Evolutionary conservation across 176 grass and related monocot species (phyloP).

Genomic region (Canna indica): DNA sequence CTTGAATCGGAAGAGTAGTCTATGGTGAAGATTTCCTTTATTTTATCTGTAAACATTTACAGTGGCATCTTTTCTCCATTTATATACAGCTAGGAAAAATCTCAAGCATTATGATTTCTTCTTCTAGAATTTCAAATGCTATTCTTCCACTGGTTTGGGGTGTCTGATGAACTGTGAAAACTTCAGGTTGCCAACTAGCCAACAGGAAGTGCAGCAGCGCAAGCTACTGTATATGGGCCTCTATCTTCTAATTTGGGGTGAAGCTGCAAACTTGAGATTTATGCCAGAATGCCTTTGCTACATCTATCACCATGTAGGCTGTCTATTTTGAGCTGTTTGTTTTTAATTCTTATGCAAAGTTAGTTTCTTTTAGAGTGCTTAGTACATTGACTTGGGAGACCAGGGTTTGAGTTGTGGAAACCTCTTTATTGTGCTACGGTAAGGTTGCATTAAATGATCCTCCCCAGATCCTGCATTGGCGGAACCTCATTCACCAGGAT

Average conservation of each 20-base stretch:
- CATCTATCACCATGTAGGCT: conserved; percentile 92
- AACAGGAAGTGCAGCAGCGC: conserved; percentile 86
- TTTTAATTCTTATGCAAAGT: not conserved
- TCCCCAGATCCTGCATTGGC: no score
- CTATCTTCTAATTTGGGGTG: conserved; percentile 97
- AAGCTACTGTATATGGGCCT: conserved; percentile 90
- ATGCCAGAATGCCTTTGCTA: conserved; percentile 98
- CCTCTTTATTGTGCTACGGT: no score
- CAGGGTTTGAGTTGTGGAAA: no score
- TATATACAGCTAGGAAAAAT: not conserved
- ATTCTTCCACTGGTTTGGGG: not conserved
- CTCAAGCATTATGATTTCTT: not conserved
- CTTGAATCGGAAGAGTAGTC: conserved; percentile 70
- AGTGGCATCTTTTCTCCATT: not conserved
- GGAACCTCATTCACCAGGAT: no score
- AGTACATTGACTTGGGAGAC: no score
- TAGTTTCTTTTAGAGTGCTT: no score
- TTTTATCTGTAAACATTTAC: not conserved
- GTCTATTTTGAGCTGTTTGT: not conserved
- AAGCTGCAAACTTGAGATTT: conserved; percentile 86
- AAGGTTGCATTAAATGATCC: no score
- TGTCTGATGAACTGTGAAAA: conserved; percentile 1
- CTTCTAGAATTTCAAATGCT: not conserved
- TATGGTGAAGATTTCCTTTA: conserved; percentile 45
- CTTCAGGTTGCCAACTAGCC: conserved; percentile 77